These are phyloP conservation scores for Inga oerstediana DNA, from an alignment of 306 rosid genomes.

Conservation along the genomic window DNA sequence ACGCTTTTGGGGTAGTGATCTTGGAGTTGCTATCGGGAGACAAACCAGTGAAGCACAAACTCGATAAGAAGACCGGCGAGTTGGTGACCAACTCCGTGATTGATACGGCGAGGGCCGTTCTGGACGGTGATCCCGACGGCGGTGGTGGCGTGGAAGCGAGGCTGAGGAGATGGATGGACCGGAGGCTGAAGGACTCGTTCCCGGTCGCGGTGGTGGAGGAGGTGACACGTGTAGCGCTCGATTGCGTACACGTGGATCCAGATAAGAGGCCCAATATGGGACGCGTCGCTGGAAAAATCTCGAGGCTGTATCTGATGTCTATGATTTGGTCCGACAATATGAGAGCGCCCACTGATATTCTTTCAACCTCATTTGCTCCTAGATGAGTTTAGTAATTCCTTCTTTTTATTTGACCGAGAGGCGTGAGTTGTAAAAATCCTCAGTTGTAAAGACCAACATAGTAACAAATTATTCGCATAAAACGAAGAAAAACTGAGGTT, in stretches of 20 bases:
- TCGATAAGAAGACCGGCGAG: slow-evolving; percentile 48
- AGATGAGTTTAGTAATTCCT: slow-evolving; percentile 37
- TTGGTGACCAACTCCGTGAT: slow-evolving; percentile 60
- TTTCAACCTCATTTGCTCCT: slow-evolving; percentile 62
- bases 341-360: slow-evolving; percentile 47
- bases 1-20: slow-evolving; percentile 83
- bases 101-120: slow-evolving; percentile 56
- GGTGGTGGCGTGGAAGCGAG: slow-evolving; percentile 41
- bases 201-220: slow-evolving; percentile 67
- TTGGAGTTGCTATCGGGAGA: slow-evolving; percentile 75
- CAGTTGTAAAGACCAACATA: neutral
- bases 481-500: neutral
- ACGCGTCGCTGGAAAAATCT: slow-evolving; percentile 77
- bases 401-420: neutral
- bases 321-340: slow-evolving; percentile 61
- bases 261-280: slow-evolving; percentile 75
- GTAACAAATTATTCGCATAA: neutral
- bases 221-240: slow-evolving; percentile 68
- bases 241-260: slow-evolving; percentile 81
- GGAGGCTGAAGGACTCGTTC: slow-evolving; percentile 73
- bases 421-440: neutral
- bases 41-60: slow-evolving; percentile 68
- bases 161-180: slow-evolving; percentile 79
- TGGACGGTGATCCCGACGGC: slow-evolving; percentile 19
- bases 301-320: slow-evolving; percentile 67